Percentiles rank a stretch among this genome's conserved stretches.
Conservation (phyloP, 805 yeast species). For the Starmerella floricola region DNA sequence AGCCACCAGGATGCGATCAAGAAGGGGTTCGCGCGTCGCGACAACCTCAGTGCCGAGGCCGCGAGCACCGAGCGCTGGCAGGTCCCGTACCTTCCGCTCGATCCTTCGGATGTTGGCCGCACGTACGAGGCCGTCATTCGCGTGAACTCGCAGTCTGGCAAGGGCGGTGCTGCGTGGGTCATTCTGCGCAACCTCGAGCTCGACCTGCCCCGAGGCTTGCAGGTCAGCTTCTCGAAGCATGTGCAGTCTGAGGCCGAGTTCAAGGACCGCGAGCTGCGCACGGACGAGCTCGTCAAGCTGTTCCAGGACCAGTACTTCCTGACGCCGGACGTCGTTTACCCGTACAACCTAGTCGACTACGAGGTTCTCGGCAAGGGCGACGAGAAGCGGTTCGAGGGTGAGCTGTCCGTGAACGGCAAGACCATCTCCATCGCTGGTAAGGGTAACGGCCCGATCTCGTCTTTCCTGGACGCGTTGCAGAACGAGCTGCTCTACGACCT, state of each 20-base stretch:
- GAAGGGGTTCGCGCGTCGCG: slow-evolving; percentile 54
- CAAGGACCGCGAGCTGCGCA: slow-evolving; percentile 58
- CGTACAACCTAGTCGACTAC: slow-evolving; percentile 35
- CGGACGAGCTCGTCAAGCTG: slow-evolving; percentile 50
- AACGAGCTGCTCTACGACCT: slow-evolving; percentile 38
- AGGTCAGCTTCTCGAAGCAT: slow-evolving; percentile 57
- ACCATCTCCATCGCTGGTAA: slow-evolving; percentile 38
- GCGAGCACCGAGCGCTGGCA: slow-evolving; percentile 40
- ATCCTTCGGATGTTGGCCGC: slow-evolving; percentile 74
- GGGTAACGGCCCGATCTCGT: slow-evolving; percentile 79
- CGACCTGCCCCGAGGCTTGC: slow-evolving; percentile 71
- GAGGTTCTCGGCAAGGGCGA: slow-evolving; percentile 39
- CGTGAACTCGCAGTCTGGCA: slow-evolving; percentile 78
- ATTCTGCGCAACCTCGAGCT: slow-evolving; percentile 62
- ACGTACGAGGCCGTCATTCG: slow-evolving; percentile 87
- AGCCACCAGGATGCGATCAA: slow-evolving; percentile 85
- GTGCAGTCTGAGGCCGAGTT: slow-evolving; percentile 62
- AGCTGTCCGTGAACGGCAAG: slow-evolving; percentile 33
- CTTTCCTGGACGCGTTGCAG: slow-evolving; percentile 52
- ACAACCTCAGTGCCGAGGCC: slow-evolving; percentile 22
- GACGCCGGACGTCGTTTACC: slow-evolving; percentile 30
- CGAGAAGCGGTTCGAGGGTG: slow-evolving; percentile 20
- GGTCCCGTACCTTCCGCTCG: slow-evolving; percentile 72
- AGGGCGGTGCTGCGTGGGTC: slow-evolving; percentile 86
- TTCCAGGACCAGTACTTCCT: slow-evolving; percentile 50